Evolutionary conservation across 148 eudicot genomes (phyloP).

Genomic region (Vaccinium corymbosum): DNA sequence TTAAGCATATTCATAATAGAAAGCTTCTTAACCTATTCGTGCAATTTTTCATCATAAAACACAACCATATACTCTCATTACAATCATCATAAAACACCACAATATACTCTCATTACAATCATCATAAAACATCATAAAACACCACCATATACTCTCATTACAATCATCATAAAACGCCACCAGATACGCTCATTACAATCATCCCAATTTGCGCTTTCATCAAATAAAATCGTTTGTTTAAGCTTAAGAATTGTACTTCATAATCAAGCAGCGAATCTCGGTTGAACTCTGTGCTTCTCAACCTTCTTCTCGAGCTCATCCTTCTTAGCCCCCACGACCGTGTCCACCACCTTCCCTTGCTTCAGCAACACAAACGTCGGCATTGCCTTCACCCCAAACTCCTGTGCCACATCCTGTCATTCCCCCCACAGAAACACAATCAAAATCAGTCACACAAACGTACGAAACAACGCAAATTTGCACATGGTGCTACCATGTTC

Average conservation of each 20-base stretch:
- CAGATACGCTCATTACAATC: neutral
- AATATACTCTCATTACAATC: too few species aligned
- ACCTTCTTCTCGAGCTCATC: constrained; percentile 85
- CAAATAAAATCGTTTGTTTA: neutral
- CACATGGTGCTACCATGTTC: neutral
- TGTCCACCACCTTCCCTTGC: constrained; percentile 73
- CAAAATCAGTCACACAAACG: neutral
- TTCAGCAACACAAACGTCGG: constrained; percentile 77
- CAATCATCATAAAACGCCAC: too few species aligned
- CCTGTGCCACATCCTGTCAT: constrained; percentile 67
- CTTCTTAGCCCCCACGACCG: constrained; percentile 77
- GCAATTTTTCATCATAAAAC: too few species aligned
- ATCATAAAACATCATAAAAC: too few species aligned
- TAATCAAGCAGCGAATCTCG: constrained; percentile 47
- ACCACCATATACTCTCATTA: too few species aligned
- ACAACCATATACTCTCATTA: too few species aligned
- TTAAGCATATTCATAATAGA: neutral
- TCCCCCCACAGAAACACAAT: neutral
- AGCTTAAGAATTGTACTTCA: neutral
- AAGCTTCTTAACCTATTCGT: neutral
- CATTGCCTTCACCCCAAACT: constrained; percentile 79
- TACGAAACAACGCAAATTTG: neutral
- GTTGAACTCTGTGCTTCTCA: constrained; percentile 50
- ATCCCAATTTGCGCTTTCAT: neutral
- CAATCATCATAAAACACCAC: too few species aligned